A percentile compares a stretch with the other conserved stretches of the same genome.
phyloP scores from a whole-genome alignment of 495 filamentous ascomycete species.

The Talaromyces stipitatus region DNA sequence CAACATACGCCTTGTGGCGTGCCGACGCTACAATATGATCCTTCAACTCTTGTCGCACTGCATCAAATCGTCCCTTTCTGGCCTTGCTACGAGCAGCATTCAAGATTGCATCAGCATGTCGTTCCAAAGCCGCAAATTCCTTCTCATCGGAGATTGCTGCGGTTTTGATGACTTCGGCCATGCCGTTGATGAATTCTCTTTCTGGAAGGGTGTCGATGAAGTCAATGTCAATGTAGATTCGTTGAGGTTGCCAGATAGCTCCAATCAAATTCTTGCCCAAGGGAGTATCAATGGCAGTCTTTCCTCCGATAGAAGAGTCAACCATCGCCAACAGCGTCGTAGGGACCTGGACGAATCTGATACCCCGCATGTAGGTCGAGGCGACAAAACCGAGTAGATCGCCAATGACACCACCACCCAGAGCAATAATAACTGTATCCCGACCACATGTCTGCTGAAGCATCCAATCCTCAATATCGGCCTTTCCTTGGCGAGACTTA shows the following conservation, averaged over 20 bases:
- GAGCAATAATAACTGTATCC: conserved; percentile 88
- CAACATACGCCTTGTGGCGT: conserved; percentile 84
- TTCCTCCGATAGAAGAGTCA: conserved; percentile 95
- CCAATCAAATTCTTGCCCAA: conserved; percentile 95
- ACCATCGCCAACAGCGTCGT: conserved; percentile 96
- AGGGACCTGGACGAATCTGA: conserved; percentile 92
- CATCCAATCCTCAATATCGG: conserved; percentile 97
- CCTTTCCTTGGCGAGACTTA: conserved; percentile 88
- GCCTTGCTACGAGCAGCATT: conserved; percentile 54
- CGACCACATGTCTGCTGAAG: conserved; percentile 80
- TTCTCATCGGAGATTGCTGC: conserved; percentile 89
- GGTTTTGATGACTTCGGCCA: conserved; percentile 98
- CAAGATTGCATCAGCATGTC: conserved; percentile 68
- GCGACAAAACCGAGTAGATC: conserved; percentile 97
- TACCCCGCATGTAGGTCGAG: conserved; percentile 95
- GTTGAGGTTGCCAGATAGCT: conserved; percentile 90
- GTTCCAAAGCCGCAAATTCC: conserved; percentile 80
- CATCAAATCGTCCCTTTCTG: conserved; percentile 51
- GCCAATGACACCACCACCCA: conserved; percentile 96
- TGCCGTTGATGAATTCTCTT: conserved; percentile 95
- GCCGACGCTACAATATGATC: conserved; percentile 83
- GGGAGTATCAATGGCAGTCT: conserved; percentile 97
- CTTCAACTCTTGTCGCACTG: conserved; percentile 71
- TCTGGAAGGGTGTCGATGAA: conserved; percentile 89
- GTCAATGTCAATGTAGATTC: conserved; percentile 87